Evolutionary conservation across 305 asterid species (phyloP).

Genomic region (Plantago coronopus): DNA sequence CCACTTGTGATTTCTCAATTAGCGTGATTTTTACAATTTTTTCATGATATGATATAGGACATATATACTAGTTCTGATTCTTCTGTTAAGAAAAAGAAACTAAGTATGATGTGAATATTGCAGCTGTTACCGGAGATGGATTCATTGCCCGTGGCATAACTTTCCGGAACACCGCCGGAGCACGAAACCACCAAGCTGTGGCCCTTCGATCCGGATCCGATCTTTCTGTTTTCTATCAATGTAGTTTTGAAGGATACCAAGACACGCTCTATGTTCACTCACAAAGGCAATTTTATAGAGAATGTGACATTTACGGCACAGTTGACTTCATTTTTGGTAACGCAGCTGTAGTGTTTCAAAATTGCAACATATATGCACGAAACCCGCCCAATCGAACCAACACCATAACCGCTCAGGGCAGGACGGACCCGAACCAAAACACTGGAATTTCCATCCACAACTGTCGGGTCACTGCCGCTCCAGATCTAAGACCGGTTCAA

Average conservation of each 20-base stretch:
- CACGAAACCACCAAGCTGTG: constrained; percentile 68
- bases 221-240: constrained; percentile 65
- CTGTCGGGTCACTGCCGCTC: constrained; percentile 45
- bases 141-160: constrained; percentile 77
- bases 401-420: constrained; percentile 66
- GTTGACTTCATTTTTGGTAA: constrained; percentile 85
- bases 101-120: too few species aligned
- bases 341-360: constrained; percentile 75
- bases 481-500: constrained; percentile 44
- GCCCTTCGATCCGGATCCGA: constrained; percentile 83
- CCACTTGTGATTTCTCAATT: too few species aligned
- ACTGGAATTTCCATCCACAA: constrained; percentile 71
- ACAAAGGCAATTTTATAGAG: constrained; percentile 62
- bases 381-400: constrained; percentile 63
- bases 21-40: too few species aligned
- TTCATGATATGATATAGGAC: too few species aligned
- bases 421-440: constrained; percentile 74
- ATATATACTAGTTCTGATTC: too few species aligned
- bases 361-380: constrained; percentile 65
- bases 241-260: constrained; percentile 88
- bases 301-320: constrained; percentile 75
- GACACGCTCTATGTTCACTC: constrained; percentile 79
- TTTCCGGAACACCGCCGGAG: constrained; percentile 73
- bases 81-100: too few species aligned
- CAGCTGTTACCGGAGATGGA: constrained; percentile 78